Conservation (phyloP, 2,329 filamentous ascomycete genomes). For the Cladosporium oxysporum region DNA sequence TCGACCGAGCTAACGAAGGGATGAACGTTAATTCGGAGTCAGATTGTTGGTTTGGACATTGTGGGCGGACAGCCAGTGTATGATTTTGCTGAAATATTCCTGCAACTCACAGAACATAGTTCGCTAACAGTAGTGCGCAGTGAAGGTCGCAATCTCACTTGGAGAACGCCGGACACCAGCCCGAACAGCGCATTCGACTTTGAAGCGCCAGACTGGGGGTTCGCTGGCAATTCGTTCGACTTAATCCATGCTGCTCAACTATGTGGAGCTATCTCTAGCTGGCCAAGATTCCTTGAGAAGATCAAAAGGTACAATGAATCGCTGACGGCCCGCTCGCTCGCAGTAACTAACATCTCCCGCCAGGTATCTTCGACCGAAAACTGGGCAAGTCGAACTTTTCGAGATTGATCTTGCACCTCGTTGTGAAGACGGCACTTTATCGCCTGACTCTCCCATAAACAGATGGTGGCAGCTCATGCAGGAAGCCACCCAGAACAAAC, state of each 20-base stretch:
- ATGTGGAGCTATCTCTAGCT: conserved; percentile 74
- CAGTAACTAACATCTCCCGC: conserved; percentile 7
- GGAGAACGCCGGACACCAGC: conserved; percentile 27
- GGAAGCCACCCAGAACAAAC: conserved; percentile 67
- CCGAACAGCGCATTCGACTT: conserved; percentile 57
- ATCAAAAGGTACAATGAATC: conserved; percentile 63
- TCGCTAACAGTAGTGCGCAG: background rate
- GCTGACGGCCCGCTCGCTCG: too few species aligned
- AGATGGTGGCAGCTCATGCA: conserved; percentile 71
- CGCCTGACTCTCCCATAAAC: conserved; percentile 58
- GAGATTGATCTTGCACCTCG: conserved; percentile 83
- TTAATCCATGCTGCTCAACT: conserved; percentile 81
- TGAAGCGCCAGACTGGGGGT: conserved; percentile 74
- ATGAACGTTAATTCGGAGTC: background rate
- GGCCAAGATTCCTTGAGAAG: conserved; percentile 52
- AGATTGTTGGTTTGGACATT: conserved; percentile 34
- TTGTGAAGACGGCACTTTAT: conserved; percentile 64
- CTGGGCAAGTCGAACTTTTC: conserved; percentile 78
- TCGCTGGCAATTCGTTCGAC: conserved; percentile 71
- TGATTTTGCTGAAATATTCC: background rate
- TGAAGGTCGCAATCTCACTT: conserved; percentile 11
- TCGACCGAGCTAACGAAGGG: background rate
- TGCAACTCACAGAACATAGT: background rate
- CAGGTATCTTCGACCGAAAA: conserved; percentile 71
- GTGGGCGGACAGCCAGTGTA: conserved; percentile 18